phyloP scores from a whole-genome alignment of 139 green algal species.

The Choricystis sp. region DNA sequence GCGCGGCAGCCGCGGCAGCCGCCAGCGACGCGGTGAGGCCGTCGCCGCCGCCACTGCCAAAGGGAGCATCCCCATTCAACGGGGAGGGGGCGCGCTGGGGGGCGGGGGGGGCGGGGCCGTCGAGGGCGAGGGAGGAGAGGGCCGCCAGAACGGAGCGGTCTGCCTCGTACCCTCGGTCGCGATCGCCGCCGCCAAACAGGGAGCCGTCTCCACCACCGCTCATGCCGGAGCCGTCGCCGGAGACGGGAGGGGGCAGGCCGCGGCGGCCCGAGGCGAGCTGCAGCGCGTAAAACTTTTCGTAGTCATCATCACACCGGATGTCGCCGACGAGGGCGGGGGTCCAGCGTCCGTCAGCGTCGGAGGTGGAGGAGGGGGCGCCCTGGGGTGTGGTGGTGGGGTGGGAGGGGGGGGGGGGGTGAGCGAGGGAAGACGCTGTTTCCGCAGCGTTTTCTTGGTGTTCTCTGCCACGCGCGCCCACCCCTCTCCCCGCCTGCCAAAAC shows the following conservation, averaged over 20 bases:
- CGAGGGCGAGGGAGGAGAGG: background rate
- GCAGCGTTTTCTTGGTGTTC: background rate
- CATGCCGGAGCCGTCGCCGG: slow-evolving; percentile 5
- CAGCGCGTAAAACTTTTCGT: slow-evolving; percentile 49
- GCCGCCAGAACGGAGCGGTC: too few relatives aligned
- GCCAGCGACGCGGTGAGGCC: too few relatives aligned
- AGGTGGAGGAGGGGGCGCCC: slow-evolving; percentile 3
- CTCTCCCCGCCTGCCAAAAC: too few relatives aligned
- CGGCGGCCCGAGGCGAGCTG: slow-evolving; percentile 37
- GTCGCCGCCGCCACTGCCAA: too few relatives aligned
- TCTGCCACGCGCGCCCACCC: too few relatives aligned
- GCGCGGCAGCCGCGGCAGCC: background rate
- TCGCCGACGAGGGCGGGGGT: slow-evolving; percentile 23
- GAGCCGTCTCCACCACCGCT: background rate
- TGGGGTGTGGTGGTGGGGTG: background rate
- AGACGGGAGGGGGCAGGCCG: slow-evolving; percentile 63
- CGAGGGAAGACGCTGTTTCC: background rate
- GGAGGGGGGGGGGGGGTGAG: too few relatives aligned
- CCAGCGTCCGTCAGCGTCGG: slow-evolving; percentile 4
- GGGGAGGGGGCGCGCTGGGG: too few relatives aligned
- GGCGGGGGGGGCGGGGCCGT: too few relatives aligned
- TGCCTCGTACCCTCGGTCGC: too few relatives aligned
- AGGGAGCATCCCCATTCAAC: too few relatives aligned
- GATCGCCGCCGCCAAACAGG: background rate
- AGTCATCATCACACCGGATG: slow-evolving; percentile 75